Percentiles rank a stretch among this genome's conserved stretches.
Evolutionary conservation across 306 rosid species (phyloP).

Genomic region (Urtica urens): DNA sequence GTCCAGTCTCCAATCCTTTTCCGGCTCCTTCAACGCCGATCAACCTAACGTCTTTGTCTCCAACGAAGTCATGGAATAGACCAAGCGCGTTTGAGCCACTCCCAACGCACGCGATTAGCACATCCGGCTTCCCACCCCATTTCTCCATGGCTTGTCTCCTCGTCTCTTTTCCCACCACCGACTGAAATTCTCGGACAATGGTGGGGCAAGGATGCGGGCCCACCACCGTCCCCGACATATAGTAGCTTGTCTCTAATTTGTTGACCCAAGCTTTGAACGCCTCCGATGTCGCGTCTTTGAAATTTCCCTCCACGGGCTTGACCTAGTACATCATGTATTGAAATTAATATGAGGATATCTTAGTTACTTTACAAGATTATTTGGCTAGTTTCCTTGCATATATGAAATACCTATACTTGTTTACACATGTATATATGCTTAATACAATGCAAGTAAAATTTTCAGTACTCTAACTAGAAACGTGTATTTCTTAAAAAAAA

Average conservation of each 20-base stretch:
- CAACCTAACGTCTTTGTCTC: constrained; percentile 35
- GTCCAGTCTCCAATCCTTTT: constrained; percentile 39
- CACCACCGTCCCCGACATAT: constrained; percentile 38
- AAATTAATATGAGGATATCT: too few relatives aligned
- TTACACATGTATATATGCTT: too few relatives aligned
- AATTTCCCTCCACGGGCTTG: constrained; percentile 29
- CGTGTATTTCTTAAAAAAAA: too few relatives aligned
- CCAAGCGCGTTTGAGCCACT: constrained; percentile 62
- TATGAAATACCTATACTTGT: too few relatives aligned
- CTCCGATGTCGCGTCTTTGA: constrained; percentile 50
- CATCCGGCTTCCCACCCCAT: constrained; percentile 56
- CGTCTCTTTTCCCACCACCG: constrained; percentile 58
- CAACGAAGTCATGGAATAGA: constrained; percentile 44
- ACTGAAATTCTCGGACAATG: constrained; percentile 64
- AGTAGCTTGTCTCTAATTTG: constrained; percentile 26
- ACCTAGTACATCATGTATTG: too few relatives aligned
- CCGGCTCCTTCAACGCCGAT: constrained; percentile 68
- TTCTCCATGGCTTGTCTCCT: constrained; percentile 39
- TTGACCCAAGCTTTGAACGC: constrained; percentile 41
- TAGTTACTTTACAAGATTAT: too few relatives aligned
- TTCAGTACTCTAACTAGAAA: too few relatives aligned
- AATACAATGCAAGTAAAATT: too few relatives aligned
- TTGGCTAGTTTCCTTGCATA: too few relatives aligned
- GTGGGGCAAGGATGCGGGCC: constrained; percentile 65
- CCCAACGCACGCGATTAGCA: constrained; percentile 47